Evolutionary conservation across 116 monocot species (phyloP).

Genomic region (Trichopus zeylanicus): DNA sequence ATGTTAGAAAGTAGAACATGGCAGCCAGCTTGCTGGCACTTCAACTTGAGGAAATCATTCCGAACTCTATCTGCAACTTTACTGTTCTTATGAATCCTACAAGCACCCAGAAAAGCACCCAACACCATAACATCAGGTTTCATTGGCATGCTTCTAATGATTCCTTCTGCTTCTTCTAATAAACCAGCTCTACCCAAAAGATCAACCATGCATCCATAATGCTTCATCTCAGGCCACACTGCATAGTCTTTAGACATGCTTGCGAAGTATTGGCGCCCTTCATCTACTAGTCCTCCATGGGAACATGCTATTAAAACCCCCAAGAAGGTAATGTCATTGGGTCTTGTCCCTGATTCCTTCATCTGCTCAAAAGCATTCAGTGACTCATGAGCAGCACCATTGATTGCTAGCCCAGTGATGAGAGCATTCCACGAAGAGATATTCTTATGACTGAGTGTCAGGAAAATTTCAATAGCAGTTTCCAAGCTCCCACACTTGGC

Average conservation of each 20-base stretch:
- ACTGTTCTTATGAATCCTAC: slow-evolving; percentile 44
- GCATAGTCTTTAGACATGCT: slow-evolving; percentile 44
- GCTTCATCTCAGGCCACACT: slow-evolving; percentile 50
- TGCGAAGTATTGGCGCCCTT: slow-evolving; percentile 48
- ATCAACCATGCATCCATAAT: slow-evolving; percentile 79
- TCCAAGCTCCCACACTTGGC: slow-evolving; percentile 29
- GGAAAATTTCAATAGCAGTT: slow-evolving; percentile 28
- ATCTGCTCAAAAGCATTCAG: slow-evolving; percentile 45
- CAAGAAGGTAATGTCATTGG: slow-evolving; percentile 57
- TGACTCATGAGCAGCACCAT: slow-evolving; percentile 37
- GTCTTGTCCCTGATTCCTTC: slow-evolving; percentile 29
- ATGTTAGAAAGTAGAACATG: slow-evolving; percentile 66
- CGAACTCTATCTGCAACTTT: slow-evolving; percentile 45
- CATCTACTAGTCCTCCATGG: slow-evolving; percentile 59
- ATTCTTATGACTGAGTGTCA: slow-evolving; percentile 28
- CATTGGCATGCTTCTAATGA: slow-evolving; percentile 50
- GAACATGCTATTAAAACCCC: slow-evolving; percentile 56
- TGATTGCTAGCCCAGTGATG: slow-evolving; percentile 58
- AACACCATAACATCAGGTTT: slow-evolving; percentile 56
- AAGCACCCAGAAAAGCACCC: slow-evolving; percentile 68
- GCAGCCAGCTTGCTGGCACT: slow-evolving; percentile 35
- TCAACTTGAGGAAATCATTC: slow-evolving; percentile 24
- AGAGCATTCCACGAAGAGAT: slow-evolving; percentile 79
- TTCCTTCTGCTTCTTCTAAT: slow-evolving; percentile 46
- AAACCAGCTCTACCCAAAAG: slow-evolving; percentile 56